Base-by-base conservation (phyloP, 2,329 filamentous ascomycete species). In the Diaporthe sp. region DNA sequence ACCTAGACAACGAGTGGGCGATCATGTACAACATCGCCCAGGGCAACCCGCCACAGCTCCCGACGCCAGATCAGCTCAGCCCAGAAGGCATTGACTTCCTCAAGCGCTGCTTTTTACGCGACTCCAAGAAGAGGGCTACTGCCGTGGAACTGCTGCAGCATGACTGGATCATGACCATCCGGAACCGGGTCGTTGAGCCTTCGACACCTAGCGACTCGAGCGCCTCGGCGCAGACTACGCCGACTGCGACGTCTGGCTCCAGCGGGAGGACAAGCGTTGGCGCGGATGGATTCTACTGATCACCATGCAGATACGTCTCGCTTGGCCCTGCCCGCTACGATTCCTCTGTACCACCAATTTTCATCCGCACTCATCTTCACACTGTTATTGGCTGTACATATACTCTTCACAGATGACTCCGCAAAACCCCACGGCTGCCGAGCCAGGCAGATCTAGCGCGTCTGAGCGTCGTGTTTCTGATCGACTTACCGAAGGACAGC, bases 21-120 rank as follows among this genome's bases (percentile, higher is more conserved):
- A 98, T 99, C 86, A 99, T 99, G 97, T 99, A 98, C 89, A 98
- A 98, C 87, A 99, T 99, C 81, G 97, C 97, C 1, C 96, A 98
- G 83, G 97, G 97, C 78, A 98, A 98, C 80, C 94, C 95, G 67
- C 97, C 97, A 8, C 93, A 95, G 82, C 88, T 98, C 74, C 97
- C 97, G 2, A 89, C 91, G 0, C 83, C 88, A 0, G 96, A 98
- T 71, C 96, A 98, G 84, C 90, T 99, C 78, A 97, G 94, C 81
- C 90, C 93, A 0, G 85, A 91, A 74, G 97, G 97, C 31, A 92
- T 98, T 78, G 95, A 98, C 82, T 98, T 99, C 82, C 84, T 99
- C 78, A 91, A 91, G 80, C 92, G 91, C 78, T 98, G 96, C 87
- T 98, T 99, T 81, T 90, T 94, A 76, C 90, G 94, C 28, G 95